A percentile compares a stretch with the other conserved stretches of the same genome.
Conservation (phyloP, 306 rosid species). For the Potentilla sterilis region DNA sequence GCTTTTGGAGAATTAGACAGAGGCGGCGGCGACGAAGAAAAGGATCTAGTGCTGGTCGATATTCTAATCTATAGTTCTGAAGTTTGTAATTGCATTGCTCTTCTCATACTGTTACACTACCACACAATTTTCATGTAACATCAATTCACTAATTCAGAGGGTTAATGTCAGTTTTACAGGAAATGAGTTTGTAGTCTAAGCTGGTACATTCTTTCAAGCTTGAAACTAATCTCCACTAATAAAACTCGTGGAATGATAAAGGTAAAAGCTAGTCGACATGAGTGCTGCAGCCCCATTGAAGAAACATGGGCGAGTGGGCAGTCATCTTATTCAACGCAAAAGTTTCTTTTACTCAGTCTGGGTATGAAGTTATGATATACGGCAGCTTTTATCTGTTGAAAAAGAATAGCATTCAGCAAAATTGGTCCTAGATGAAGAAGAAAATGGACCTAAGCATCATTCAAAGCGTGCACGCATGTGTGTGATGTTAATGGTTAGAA, state of each 20-base stretch:
- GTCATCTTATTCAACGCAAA: background rate
- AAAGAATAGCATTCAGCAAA: background rate
- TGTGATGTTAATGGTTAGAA: background rate
- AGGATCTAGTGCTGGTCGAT: constrained; percentile 60
- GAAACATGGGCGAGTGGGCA: background rate
- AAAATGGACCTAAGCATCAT: background rate
- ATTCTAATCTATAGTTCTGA: constrained; percentile 53
- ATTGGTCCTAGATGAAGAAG: background rate
- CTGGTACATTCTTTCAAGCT: background rate
- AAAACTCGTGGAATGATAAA: background rate
- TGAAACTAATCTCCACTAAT: background rate
- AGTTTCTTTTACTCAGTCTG: background rate
- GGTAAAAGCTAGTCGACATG: background rate
- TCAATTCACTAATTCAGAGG: constrained; percentile 6
- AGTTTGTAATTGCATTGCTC: background rate
- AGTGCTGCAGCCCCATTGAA: background rate
- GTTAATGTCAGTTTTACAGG: constrained; percentile 7
- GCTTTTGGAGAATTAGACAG: constrained; percentile 90
- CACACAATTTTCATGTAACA: constrained; percentile 15
- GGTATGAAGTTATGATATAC: background rate
- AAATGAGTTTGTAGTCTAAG: constrained; percentile 6
- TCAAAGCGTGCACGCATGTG: constrained; percentile 7
- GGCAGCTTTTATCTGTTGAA: background rate
- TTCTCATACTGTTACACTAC: background rate
- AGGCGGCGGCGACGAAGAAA: constrained; percentile 75